phyloP scores from a whole-genome alignment of 495 filamentous ascomycete species.

The Tuber umbilicatum region DNA sequence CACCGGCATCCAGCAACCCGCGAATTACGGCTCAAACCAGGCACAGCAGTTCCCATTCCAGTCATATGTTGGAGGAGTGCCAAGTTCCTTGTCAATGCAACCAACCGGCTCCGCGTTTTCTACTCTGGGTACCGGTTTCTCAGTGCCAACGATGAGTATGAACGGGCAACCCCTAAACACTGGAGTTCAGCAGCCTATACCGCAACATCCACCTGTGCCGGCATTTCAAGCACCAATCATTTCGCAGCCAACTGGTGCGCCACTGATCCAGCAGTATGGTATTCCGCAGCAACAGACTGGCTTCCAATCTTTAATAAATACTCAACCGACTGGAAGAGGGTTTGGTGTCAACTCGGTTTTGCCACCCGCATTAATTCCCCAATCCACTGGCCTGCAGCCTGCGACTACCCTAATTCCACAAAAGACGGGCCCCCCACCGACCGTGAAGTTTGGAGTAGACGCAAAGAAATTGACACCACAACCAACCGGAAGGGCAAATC shows the following conservation, averaged over 20 bases:
- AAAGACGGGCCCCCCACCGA: conserved; percentile 87
- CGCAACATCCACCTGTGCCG: conserved; percentile 44
- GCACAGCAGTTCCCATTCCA: conserved; percentile 45
- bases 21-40: conserved; percentile 38
- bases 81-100: conserved; percentile 42
- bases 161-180: conserved; percentile 47
- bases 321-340: conserved; percentile 32
- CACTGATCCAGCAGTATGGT: conserved; percentile 44
- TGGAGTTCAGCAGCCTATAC: conserved; percentile 48
- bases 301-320: conserved; percentile 45
- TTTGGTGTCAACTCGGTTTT: conserved; percentile 54
- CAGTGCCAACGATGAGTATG: conserved; percentile 51
- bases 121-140: conserved; percentile 45
- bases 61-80: conserved; percentile 45
- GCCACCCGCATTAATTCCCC: conserved; percentile 53
- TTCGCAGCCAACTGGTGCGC: conserved; percentile 45
- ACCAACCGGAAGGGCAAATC: conserved; percentile 85
- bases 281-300: conserved; percentile 50
- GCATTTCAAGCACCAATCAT: conserved; percentile 44
- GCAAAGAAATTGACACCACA: conserved; percentile 76
- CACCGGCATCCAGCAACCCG: conserved; percentile 67
- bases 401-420: conserved; percentile 60
- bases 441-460: conserved; percentile 78
- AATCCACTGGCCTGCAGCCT: conserved; percentile 38
- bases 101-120: conserved; percentile 46